Base-by-base conservation (phyloP, 495 filamentous ascomycete species). In the Penicillium cinerascens region DNA sequence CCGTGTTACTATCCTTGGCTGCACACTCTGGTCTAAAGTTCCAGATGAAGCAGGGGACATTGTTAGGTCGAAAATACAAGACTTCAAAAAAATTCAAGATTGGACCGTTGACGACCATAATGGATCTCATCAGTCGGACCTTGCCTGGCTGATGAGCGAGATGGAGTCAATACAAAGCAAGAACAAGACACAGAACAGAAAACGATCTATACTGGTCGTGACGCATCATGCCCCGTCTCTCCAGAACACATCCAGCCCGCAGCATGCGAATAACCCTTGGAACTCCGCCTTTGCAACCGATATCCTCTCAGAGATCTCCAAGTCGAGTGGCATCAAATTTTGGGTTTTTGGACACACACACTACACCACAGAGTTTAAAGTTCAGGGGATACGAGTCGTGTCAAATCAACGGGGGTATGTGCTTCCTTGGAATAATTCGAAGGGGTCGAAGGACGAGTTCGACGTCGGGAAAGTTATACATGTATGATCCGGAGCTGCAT, bases 341-440 rank as follows among this genome's bases (percentile, higher is more conserved):
- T 83, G 78, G 79, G 64, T 77, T 0, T 83, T 78, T 66, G 82
- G 81, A 2, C 74, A 82, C 40, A 82, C 79, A 2, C 78, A 81
- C 48, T 75, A 72, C 23, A 69, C 68, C 3, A 74, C 69, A 0
- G 69, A 76, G 21, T 77, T 77, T 38, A 68, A 45, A 27, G 57
- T 66, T 22, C 39, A 52, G 5, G 64, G 70, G 1, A 61, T 82
- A 9, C 65, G 54, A 44, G 57, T 82, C 42, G 64, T 82, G 52
- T 69, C 64, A 11, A 85, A 84, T 56, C 81, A 85, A 55, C 65
- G 78, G 23, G 80, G 78, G 3, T 80, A 78, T 65, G 66, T 74
- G 18, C 51, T 76, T 35, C 59, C 64, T 27, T 60, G 60, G 58
- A 59, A 7, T 40, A 36, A 50, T 36, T 17, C 38, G 2, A 44